Evolutionary conservation across 495 filamentous ascomycete species (phyloP).

Genomic region (Cercophora newfieldiana): DNA sequence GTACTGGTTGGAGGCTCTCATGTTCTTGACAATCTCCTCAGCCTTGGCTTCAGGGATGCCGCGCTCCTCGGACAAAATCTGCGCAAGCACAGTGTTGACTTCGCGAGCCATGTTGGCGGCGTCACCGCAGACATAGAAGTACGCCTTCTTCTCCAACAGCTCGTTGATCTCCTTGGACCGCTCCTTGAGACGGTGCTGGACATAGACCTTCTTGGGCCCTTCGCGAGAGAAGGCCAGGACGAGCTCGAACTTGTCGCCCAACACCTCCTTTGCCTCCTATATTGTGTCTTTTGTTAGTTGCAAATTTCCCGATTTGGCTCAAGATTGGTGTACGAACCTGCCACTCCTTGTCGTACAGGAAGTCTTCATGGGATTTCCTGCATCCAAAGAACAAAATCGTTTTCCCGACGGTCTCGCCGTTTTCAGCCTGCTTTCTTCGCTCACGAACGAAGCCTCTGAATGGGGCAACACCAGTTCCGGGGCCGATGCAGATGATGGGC

Average conservation of each 20-base stretch:
- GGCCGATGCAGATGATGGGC: conserved; percentile 93
- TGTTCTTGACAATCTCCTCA: conserved; percentile 93
- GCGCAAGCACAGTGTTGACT: conserved; percentile 79
- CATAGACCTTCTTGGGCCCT: conserved; percentile 84
- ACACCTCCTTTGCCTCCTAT: conserved; percentile 74
- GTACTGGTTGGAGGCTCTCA: conserved; percentile 92
- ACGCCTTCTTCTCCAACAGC: conserved; percentile 81
- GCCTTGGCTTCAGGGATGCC: conserved; percentile 78
- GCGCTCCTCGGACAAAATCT: conserved; percentile 82
- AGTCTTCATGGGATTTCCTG: conserved; percentile 81
- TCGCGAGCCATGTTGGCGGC: conserved; percentile 98
- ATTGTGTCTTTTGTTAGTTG: conserved; percentile 16
- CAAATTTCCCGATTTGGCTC: not conserved
- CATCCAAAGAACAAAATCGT: conserved; percentile 95
- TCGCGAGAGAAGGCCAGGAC: conserved; percentile 94
- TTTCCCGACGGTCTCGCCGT: conserved; percentile 82
- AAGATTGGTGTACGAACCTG: conserved; percentile 63
- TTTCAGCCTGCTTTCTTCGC: conserved; percentile 74
- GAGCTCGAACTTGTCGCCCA: conserved; percentile 84
- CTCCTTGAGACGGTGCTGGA: conserved; percentile 89
- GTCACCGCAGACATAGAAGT: conserved; percentile 98
- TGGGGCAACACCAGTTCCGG: conserved; percentile 94
- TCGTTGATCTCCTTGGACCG: conserved; percentile 81
- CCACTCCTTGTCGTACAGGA: conserved; percentile 89
- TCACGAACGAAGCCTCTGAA: conserved; percentile 97